Evolutionary conservation across 2,329 filamentous ascomycete genomes (phyloP).

Genomic region (Rosellinia necatrix): DNA sequence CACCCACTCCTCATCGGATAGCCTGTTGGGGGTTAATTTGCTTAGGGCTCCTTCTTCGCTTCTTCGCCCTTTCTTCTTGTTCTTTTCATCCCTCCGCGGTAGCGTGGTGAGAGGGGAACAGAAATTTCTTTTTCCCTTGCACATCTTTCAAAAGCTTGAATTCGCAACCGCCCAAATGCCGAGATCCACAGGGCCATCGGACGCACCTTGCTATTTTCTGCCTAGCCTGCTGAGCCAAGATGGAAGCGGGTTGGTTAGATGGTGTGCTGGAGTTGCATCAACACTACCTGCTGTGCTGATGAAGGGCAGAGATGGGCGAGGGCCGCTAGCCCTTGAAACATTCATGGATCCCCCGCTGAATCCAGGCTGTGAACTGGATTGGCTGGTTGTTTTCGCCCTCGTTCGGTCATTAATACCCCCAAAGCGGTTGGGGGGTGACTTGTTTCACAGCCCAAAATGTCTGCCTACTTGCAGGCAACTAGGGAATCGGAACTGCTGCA

Average conservation of each 20-base stretch:
- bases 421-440: background rate
- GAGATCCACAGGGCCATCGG: constrained; percentile 23
- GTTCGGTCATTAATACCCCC: constrained; percentile 15
- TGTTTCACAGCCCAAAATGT: too few relatives aligned
- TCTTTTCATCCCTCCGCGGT: background rate
- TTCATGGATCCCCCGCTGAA: constrained; percentile 5
- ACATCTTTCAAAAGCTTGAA: constrained; percentile 20
- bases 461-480: too few relatives aligned
- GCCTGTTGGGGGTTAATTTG: background rate
- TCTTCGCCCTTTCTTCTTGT: background rate
- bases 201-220: constrained; percentile 15
- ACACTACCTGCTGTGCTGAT: background rate
- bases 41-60: background rate
- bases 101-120: background rate
- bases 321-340: constrained; percentile 20
- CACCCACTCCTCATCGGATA: background rate
- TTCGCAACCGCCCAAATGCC: constrained; percentile 29
- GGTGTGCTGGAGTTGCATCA: constrained; percentile 24
- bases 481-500: too few relatives aligned
- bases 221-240: constrained; percentile 17
- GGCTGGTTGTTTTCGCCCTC: constrained; percentile 9
- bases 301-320: constrained; percentile 6
- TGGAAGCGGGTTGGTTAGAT: constrained; percentile 10
- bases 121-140: background rate
- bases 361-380: constrained; percentile 2